phyloP scores from a whole-genome alignment of 768 basidiomycete genomes.

The Phylloporus sp. region DNA sequence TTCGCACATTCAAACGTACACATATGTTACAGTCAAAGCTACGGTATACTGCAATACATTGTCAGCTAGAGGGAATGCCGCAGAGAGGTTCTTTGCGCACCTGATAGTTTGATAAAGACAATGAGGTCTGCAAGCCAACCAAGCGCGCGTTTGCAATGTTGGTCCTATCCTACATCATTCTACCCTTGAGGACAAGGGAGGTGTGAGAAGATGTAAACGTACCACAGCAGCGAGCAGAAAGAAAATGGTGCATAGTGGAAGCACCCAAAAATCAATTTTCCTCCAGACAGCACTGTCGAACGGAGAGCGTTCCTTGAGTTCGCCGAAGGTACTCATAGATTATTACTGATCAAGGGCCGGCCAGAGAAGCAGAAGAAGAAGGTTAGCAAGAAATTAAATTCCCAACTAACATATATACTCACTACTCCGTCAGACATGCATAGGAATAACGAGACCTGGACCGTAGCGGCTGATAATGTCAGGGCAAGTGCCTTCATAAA shows the following conservation, averaged over 20 bases:
- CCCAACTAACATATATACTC: background rate
- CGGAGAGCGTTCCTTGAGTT: background rate
- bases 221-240: slow-evolving; percentile 52
- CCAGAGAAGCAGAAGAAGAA: background rate
- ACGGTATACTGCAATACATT: slow-evolving; percentile 30
- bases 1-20: slow-evolving; percentile 12
- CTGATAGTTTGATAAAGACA: slow-evolving; percentile 33
- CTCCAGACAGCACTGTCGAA: slow-evolving; percentile 43
- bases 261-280: slow-evolving; percentile 45
- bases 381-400: background rate
- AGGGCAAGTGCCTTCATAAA: background rate
- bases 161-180: slow-evolving; percentile 28
- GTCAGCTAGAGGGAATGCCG: background rate
- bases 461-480: background rate
- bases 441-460: background rate
- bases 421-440: background rate
- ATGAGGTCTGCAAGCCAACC: slow-evolving; percentile 53
- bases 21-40: slow-evolving; percentile 28
- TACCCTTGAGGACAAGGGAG: background rate
- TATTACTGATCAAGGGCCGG: background rate
- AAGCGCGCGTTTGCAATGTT: slow-evolving; percentile 61
- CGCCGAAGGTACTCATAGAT: background rate
- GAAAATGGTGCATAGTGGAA: slow-evolving; percentile 48
- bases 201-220: slow-evolving; percentile 12
- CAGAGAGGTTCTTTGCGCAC: slow-evolving; percentile 7